These are phyloP conservation scores for Candida takata DNA, from an alignment of 805 yeast species.

Conservation along the genomic window DNA sequence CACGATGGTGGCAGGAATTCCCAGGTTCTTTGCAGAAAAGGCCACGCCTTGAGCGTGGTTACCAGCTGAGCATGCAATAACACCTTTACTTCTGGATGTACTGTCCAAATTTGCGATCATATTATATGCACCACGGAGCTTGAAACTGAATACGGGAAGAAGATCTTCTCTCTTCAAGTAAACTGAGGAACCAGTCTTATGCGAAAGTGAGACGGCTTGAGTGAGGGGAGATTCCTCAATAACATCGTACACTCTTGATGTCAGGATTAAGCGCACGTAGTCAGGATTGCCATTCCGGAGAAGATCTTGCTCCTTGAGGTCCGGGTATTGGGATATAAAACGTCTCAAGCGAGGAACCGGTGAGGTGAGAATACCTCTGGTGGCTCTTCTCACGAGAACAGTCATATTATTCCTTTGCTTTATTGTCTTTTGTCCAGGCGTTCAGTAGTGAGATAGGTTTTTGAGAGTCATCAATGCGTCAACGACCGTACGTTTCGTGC, in stretches of 20 bases:
- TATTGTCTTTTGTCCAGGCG: too few species aligned
- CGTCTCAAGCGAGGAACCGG: background rate
- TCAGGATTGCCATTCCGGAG: slow-evolving; percentile 72
- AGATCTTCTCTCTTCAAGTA: slow-evolving; percentile 86
- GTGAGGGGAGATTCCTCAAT: slow-evolving; percentile 85
- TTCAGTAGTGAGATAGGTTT: too few species aligned
- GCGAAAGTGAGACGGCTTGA: slow-evolving; percentile 66
- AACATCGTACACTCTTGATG: slow-evolving; percentile 93
- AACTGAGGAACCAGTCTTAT: slow-evolving; percentile 68
- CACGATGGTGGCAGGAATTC: slow-evolving; percentile 91
- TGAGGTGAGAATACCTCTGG: background rate
- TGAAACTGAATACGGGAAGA: slow-evolving; percentile 92
- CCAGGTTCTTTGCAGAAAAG: slow-evolving; percentile 74
- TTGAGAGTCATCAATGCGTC: background rate
- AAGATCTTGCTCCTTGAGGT: slow-evolving; percentile 39
- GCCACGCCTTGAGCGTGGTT: slow-evolving; percentile 99
- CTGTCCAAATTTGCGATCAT: slow-evolving; percentile 84
- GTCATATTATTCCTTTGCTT: too few species aligned
- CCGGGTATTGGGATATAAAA: slow-evolving; percentile 14
- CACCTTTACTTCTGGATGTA: slow-evolving; percentile 64
- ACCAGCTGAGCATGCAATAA: slow-evolving; percentile 97
- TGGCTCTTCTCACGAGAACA: background rate
- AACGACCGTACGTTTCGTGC: too few species aligned
- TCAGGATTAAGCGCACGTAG: slow-evolving; percentile 81
- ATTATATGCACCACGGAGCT: slow-evolving; percentile 95